Evolutionary conservation across 805 yeast genomes (phyloP), one percentile per base, ranked within the genome.

Genomic region (Saccharomyces paradoxus): DNA sequence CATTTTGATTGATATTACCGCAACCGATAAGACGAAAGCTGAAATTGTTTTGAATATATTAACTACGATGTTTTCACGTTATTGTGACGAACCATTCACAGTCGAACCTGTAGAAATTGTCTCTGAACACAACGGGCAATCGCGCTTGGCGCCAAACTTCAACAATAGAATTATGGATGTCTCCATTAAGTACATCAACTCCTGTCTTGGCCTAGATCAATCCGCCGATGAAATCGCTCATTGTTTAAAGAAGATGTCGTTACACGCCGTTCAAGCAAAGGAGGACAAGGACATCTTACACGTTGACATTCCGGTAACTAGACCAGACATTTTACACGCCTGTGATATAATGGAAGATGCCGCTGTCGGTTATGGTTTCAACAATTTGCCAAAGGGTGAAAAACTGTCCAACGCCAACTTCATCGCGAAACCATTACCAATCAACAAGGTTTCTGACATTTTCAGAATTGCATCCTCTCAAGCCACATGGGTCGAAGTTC

Each of bases 261-360:
- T 94, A 60, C 70, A 70, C 53, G 94, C 95, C 26, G 66, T 70
- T 21, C 81, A 82, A 31, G 74, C 84, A 3, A 58, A 71, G 3
- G 63, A 73, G 7, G 62, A 67, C 44, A 51, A 67, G 31, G 70
- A 70, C 46, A 67, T 81, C 44, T 67, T 88, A 51, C 81, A 82
- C 52, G 91, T 90, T 54, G 69, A 73, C 41, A 82, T 94, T 56
- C 99, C 99, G 59, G 85, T 89, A 65, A 94, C 99, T 41, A 87
- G 99, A 77, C 84, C 98, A 10, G 99, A 94, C 73, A 81, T 94
- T 58, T 78, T 94, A 66, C 99, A 94, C 73, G 96, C 89, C 70
- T 92, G 98, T 79, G 99, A 94, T 74, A 85, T 94, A 61, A 88
- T 94, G 96, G 99, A 94, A 74, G 99, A 94, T 72, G 96, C 92